A percentile compares a stretch with the other conserved stretches of the same genome.
Evolutionary conservation across 352 stramenopile genomes (phyloP).

Genomic region (Phytophthora tentaculata): DNA sequence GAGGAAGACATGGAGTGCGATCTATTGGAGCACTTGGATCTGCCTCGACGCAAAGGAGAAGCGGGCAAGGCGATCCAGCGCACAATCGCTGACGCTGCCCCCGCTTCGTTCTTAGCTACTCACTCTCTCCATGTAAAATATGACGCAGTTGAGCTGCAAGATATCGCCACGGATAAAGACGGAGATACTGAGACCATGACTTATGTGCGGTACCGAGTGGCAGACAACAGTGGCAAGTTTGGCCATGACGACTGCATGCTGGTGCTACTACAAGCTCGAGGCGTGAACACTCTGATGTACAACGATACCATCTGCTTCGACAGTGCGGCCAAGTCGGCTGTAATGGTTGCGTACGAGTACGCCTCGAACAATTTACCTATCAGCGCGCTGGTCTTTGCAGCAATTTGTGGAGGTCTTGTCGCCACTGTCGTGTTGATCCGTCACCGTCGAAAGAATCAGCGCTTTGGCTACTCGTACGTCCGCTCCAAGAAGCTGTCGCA

Average conservation of each 20-base stretch:
- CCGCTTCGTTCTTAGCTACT: conserved; percentile 41
- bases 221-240: conserved; percentile 18
- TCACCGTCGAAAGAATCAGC: conserved; percentile 55
- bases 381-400: conserved; percentile 49
- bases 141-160: conserved; percentile 61
- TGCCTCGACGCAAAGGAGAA: conserved; percentile 53
- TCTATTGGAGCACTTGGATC: conserved; percentile 61
- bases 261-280: conserved; percentile 49
- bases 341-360: conserved; percentile 38
- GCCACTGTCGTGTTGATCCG: conserved; percentile 46
- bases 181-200: conserved; percentile 39
- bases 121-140: conserved; percentile 53
- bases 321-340: conserved; percentile 23
- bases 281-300: conserved; percentile 62
- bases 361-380: conserved; percentile 45
- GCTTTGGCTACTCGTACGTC: conserved; percentile 70
- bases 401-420: conserved; percentile 38
- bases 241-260: conserved; percentile 57
- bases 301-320: conserved; percentile 61
- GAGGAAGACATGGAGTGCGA: conserved; percentile 49
- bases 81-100: conserved; percentile 50
- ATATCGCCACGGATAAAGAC: conserved; percentile 23
- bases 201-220: conserved; percentile 64
- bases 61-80: conserved; percentile 52
- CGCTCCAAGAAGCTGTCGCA: conserved; percentile 50